Base-by-base conservation (phyloP, 1,284 basidiomycete species). In the Pholiota adiposa region DNA sequence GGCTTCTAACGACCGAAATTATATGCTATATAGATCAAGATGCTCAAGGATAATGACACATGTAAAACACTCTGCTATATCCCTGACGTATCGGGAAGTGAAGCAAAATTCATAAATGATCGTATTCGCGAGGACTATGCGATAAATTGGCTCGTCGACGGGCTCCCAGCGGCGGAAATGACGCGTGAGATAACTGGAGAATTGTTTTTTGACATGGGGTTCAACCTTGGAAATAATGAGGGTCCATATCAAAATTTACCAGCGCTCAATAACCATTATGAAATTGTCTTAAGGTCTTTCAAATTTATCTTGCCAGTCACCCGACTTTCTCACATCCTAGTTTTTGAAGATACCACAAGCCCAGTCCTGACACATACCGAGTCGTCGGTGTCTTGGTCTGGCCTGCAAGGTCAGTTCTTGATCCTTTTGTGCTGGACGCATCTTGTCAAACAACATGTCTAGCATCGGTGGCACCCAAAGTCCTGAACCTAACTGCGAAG, bases 141-240 rank as follows among this genome's bases (percentile, higher is more conserved):
- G 0, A 78, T 98, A 63, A 98, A 98, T 71, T 97, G 96, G 89
- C 88, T 98, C 57, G 82, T 98, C 48, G 96, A 98, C 69, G 96
- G 96, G 3, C 83, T 98, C 36, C 97, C 97, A 3, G 94, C 93
- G 7, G 94, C 94, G 4, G 94, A 97, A 75, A 92, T 94, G 88
- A 96, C 94, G 76, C 76, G 82, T 49, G 94, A 97, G 72, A 71
- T 88, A 66, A 93, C 87, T 2, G 83, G 85, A 18, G 94, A 97
- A 56, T 73, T 90, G 19, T 97, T 97, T 76, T 94, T 93, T 70
- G 94, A 96, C 75, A 92, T 93, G 83, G 94, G 84, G 60, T 93
- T 93, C 76, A 91, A 92, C 67, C 79, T 93, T 14, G 90, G 92
- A 6, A 80, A 89, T 68, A 87, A 92, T 59, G 84, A 85, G 52